Conservation (phyloP, 257 asterid species). For the Solanum clarkiae region DNA sequence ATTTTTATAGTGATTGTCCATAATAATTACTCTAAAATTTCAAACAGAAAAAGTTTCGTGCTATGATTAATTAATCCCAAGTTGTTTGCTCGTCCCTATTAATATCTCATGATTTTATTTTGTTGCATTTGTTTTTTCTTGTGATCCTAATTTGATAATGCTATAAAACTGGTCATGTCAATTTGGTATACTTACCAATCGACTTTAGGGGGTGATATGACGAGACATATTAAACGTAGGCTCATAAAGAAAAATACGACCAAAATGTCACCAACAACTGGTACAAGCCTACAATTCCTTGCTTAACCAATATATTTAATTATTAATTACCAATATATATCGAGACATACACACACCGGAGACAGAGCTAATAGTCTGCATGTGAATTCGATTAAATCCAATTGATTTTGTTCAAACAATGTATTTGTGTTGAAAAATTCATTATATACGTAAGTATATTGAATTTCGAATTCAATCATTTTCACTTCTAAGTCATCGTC, state of each 20-base stretch:
- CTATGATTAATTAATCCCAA: background rate
- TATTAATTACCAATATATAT: background rate
- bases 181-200: constrained; percentile 3
- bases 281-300: background rate
- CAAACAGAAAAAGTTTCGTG: background rate
- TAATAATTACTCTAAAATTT: background rate
- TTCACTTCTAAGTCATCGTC: too few species aligned
- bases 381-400: too few species aligned
- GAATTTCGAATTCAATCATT: too few species aligned
- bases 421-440: too few species aligned
- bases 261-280: background rate
- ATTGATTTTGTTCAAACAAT: too few species aligned
- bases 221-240: background rate
- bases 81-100: background rate
- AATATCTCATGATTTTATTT: background rate
- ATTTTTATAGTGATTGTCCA: background rate
- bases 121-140: background rate
- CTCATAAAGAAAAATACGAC: background rate
- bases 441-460: too few species aligned
- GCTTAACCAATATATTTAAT: background rate
- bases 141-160: background rate
- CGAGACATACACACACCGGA: background rate
- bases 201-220: background rate
- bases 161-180: background rate
- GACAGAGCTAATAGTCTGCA: too few species aligned